Evolutionary conservation across 768 basidiomycete genomes (phyloP).

Genomic region (Leucocoprinus birnbaumii): DNA sequence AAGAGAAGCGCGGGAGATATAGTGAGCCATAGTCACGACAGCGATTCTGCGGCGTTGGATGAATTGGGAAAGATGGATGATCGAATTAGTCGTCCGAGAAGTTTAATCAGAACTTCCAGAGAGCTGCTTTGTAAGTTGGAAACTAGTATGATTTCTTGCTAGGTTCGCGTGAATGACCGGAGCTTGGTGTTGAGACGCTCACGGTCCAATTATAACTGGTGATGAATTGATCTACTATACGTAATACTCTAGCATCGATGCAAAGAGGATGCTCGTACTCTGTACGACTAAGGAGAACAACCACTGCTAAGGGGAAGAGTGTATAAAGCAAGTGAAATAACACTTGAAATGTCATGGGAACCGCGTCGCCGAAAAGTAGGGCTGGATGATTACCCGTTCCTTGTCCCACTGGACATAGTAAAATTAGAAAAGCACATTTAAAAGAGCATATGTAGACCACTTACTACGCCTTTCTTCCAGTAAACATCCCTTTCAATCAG

Average conservation of each 20-base stretch:
- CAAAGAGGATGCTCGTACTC: no score
- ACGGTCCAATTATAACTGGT: neutral
- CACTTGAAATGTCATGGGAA: slow-evolving; percentile 15
- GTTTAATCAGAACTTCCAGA: neutral
- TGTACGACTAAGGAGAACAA: no score
- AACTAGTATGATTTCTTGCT: neutral
- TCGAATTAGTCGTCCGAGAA: neutral
- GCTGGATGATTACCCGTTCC: slow-evolving; percentile 50
- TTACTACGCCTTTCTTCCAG: slow-evolving; percentile 36
- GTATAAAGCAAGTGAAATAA: neutral
- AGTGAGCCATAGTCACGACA: slow-evolving; percentile 20
- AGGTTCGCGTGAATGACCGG: neutral
- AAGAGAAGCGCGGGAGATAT: slow-evolving; percentile 16
- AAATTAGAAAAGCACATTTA: neutral
- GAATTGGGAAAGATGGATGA: neutral
- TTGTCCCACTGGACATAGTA: slow-evolving; percentile 51
- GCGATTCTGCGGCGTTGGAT: neutral
- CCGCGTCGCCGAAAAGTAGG: slow-evolving; percentile 30
- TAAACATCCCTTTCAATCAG: slow-evolving; percentile 34
- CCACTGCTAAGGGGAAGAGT: no score
- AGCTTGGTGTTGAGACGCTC: neutral
- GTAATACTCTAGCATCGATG: no score
- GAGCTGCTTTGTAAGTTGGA: neutral
- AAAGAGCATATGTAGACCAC: slow-evolving; percentile 14
- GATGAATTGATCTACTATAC: no score